Evolutionary conservation across 2,329 filamentous ascomycete species (phyloP).

Genomic region (Calycina herbarum): DNA sequence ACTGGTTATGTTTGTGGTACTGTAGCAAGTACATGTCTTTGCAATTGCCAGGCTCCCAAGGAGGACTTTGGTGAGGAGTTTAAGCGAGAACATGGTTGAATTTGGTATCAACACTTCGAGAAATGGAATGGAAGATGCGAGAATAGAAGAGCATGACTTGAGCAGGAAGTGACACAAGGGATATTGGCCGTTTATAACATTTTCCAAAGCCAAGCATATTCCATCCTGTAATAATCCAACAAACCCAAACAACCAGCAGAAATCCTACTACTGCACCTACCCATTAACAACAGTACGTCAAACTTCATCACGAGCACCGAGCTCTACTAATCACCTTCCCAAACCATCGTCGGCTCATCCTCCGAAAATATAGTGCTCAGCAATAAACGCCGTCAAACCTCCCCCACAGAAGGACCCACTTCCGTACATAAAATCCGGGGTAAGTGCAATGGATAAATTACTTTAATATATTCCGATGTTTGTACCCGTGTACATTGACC

Average conservation of each 20-base stretch:
- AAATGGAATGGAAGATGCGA: background rate
- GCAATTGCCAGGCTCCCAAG: background rate
- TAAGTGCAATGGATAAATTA: background rate
- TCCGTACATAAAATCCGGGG: background rate
- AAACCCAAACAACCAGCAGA: background rate
- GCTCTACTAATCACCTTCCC: background rate
- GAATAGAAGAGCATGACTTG: background rate
- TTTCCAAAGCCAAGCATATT: background rate
- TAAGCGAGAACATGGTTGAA: slow-evolving; percentile 2
- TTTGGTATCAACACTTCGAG: background rate
- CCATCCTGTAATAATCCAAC: background rate
- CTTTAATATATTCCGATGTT: background rate
- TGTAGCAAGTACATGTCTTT: background rate
- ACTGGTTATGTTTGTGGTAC: slow-evolving; percentile 5
- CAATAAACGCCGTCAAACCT: background rate
- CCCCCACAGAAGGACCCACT: background rate
- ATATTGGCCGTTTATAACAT: background rate
- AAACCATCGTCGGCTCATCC: background rate
- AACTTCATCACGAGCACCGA: background rate
- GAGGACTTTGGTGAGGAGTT: background rate
- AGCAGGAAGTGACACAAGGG: background rate
- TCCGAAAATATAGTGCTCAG: background rate
- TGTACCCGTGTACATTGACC: background rate
- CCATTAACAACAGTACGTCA: background rate
- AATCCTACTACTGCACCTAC: background rate